Evolutionary conservation across 139 green algal genomes (phyloP).

Genomic region (Ettlia oleoabundans): DNA sequence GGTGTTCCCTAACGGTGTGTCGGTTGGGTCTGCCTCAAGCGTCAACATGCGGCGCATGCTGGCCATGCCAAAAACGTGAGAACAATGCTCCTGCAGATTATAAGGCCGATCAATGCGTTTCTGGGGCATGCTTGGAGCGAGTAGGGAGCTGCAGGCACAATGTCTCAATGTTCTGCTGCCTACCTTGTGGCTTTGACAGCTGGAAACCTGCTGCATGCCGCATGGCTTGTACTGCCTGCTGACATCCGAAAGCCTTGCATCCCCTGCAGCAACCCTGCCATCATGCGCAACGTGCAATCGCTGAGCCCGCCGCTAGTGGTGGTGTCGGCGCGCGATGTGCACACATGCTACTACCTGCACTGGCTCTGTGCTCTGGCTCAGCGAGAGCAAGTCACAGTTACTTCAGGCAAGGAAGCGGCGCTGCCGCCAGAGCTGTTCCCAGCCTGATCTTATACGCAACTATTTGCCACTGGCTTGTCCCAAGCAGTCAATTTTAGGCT

Average conservation of each 20-base stretch:
- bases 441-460: too few relatives aligned
- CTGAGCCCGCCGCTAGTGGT: not conserved
- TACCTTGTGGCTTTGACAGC: not conserved
- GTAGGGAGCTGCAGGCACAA: too few relatives aligned
- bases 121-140: too few relatives aligned
- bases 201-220: too few relatives aligned
- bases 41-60: slow-evolving; percentile 2
- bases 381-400: not conserved
- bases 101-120: too few relatives aligned
- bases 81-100: not conserved
- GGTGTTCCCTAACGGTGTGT: not conserved
- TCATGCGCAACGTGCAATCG: not conserved
- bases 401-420: not conserved
- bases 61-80: not conserved
- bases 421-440: not conserved
- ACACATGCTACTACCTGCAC: slow-evolving; percentile 13
- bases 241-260: too few relatives aligned
- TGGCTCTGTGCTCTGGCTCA: slow-evolving; percentile 5
- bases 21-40: not conserved
- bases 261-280: not conserved
- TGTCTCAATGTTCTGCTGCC: not conserved
- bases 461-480: too few relatives aligned
- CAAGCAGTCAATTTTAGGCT: too few relatives aligned
- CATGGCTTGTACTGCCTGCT: not conserved
- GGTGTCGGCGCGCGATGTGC: not conserved